These are phyloP conservation scores for Ophiostoma piceae DNA, from an alignment of 2,329 filamentous ascomycete species.

Conservation along the genomic window DNA sequence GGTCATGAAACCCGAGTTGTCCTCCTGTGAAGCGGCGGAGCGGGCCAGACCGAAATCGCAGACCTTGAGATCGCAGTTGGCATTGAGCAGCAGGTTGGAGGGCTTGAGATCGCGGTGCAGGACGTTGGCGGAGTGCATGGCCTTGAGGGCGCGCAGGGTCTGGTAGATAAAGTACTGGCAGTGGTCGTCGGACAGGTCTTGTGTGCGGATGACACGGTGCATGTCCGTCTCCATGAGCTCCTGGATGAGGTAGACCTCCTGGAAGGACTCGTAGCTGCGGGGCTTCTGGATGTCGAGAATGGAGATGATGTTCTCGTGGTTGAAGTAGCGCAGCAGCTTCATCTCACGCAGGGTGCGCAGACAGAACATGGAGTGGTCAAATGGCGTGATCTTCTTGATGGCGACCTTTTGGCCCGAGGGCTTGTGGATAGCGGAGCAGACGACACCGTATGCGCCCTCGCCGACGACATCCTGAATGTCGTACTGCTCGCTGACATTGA, in stretches of 20 bases:
- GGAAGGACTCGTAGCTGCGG: slow-evolving; percentile 90
- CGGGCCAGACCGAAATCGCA: slow-evolving; percentile 96
- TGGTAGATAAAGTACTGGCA: slow-evolving; percentile 99
- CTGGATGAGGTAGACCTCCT: slow-evolving; percentile 96
- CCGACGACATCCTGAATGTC: slow-evolving; percentile 99
- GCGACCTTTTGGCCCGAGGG: slow-evolving; percentile 97
- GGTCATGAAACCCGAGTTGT: slow-evolving; percentile 99
- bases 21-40: slow-evolving; percentile 92
- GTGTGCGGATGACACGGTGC: slow-evolving; percentile 97
- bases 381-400: slow-evolving; percentile 99
- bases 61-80: slow-evolving; percentile 98
- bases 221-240: slow-evolving; percentile 99
- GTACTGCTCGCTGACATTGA: slow-evolving; percentile 99
- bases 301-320: slow-evolving; percentile 99
- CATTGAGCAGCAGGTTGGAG: slow-evolving; percentile 92
- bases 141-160: slow-evolving; percentile 92
- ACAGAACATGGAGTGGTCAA: slow-evolving; percentile 99
- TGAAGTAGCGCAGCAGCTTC: slow-evolving; percentile 98
- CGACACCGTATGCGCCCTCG: slow-evolving; percentile 96
- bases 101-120: slow-evolving; percentile 96
- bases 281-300: slow-evolving; percentile 99
- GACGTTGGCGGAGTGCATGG: slow-evolving; percentile 98
- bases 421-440: slow-evolving; percentile 97
- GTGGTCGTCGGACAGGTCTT: slow-evolving; percentile 97
- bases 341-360: slow-evolving; percentile 94